A percentile compares a stretch with the other conserved stretches of the same genome.
These are phyloP conservation scores for Wickerhamomyces bovis DNA, from an alignment of 805 yeast genomes.

Conservation along the genomic window DNA sequence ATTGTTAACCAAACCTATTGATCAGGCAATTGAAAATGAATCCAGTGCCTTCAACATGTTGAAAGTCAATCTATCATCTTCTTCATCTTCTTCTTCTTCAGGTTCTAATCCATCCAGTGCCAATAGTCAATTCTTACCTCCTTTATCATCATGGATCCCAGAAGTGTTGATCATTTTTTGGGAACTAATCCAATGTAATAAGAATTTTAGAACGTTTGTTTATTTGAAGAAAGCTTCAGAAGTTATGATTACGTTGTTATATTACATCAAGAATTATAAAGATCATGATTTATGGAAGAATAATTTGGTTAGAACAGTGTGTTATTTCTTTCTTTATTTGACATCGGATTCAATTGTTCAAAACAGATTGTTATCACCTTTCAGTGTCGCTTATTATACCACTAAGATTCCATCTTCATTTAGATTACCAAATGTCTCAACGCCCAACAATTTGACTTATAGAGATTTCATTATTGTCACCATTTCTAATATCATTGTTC, in stretches of 20 bases:
- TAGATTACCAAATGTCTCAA: slow-evolving; percentile 32
- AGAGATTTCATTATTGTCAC: slow-evolving; percentile 61
- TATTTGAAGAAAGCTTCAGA: slow-evolving; percentile 45
- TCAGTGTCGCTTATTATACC: slow-evolving; percentile 36
- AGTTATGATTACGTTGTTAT: slow-evolving; percentile 47
- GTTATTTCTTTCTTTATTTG: slow-evolving; percentile 47
- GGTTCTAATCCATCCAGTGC: not conserved
- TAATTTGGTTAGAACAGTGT: slow-evolving; percentile 40
- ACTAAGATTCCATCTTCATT: slow-evolving; percentile 48
- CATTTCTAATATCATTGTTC: slow-evolving; percentile 35
- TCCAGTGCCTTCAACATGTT: slow-evolving; percentile 29
- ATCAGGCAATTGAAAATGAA: slow-evolving; percentile 31
- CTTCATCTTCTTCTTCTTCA: slow-evolving; percentile 6
- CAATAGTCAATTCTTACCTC: slow-evolving; percentile 28
- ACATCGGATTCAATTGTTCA: slow-evolving; percentile 34
- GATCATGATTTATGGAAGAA: slow-evolving; percentile 32
- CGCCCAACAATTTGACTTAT: slow-evolving; percentile 40
- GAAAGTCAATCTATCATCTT: slow-evolving; percentile 13
- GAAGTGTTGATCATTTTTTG: slow-evolving; percentile 63
- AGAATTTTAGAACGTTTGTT: slow-evolving; percentile 40
- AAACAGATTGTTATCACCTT: slow-evolving; percentile 37
- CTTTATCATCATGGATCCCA: slow-evolving; percentile 42
- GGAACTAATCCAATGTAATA: slow-evolving; percentile 75
- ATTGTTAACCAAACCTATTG: slow-evolving; percentile 42
- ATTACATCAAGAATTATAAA: slow-evolving; percentile 48